Evolutionary conservation across 148 eudicot genomes (phyloP), one percentile per base, ranked within the genome.

Genomic region (Spergularia marina): DNA sequence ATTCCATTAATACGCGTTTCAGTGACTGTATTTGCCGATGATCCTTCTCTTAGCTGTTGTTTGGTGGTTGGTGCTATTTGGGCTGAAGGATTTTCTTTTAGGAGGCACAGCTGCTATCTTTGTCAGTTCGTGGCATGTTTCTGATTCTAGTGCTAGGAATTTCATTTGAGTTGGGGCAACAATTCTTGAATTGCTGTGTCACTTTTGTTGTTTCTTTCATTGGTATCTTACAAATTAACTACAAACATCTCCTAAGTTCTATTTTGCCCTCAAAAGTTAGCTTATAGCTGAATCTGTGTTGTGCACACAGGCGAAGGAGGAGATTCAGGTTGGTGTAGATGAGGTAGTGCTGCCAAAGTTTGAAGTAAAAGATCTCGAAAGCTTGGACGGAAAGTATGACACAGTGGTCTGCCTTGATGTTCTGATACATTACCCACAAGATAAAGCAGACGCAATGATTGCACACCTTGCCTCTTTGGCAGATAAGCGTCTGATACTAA

Each of bases 371-470:
- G 98, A 95, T 79, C 77, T 95, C 64, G 98, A 95, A 79, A 95
- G 99, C 86, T 81, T 94, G 65, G 66, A 85, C 36, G 99, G 99
- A 58, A 92, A 90, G 84, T 95, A 86, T 79, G 78, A 94, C 80
- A 94, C 97, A 10, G 99, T 95, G 10, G 86, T 95, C 59, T 95
- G 99, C 76, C 77, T 95, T 56, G 99, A 95, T 68, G 99, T 95
- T 76, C 74, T 95, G 75, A 95, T 95, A 76, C 99, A 95, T 77
- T 95, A 95, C 84, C 99, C 99, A 63, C 99, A 95, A 85, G 84
- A 61, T 76, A 95, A 95, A 73, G 97, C 98, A 2, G 98, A 95
- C 83, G 97, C 82, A 3, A 95, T 95, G 99, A 95, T 95, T 79
- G 88, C 88, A 2, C 96, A 95, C 83, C 90, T 95, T 60, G 98